A percentile compares a stretch with the other conserved stretches of the same genome.
Conservation (phyloP, 306 rosid genomes). For the Ziziphus jujuba region DNA sequence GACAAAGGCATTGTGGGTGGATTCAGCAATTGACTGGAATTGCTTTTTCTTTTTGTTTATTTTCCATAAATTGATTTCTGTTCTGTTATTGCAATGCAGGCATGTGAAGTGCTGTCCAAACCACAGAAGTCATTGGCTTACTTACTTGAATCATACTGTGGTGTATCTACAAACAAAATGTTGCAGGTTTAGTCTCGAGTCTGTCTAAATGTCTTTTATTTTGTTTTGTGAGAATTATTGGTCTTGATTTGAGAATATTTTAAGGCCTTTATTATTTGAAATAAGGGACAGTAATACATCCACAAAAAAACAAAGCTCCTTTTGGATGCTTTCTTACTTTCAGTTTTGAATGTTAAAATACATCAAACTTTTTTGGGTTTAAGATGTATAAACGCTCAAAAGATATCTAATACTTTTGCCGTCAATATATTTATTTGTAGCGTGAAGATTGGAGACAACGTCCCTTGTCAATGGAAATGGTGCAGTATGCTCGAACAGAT, state of each 20-base stretch:
- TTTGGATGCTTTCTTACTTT: no score
- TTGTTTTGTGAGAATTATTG: not conserved
- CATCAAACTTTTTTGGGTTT: not conserved
- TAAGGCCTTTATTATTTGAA: constrained; percentile 2
- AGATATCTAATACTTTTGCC: constrained; percentile 7
- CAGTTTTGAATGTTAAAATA: not conserved
- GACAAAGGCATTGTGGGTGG: constrained; percentile 1
- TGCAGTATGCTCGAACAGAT: constrained; percentile 85
- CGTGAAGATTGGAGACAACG: constrained; percentile 99
- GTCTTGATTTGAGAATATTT: no score
- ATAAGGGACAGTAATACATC: no score
- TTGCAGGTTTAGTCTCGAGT: constrained; percentile 64
- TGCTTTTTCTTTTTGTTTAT: constrained; percentile 9
- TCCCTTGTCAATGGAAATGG: constrained; percentile 81
- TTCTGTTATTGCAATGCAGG: constrained; percentile 52
- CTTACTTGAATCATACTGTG: constrained; percentile 86
- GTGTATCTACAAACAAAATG: constrained; percentile 77
- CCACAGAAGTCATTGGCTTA: constrained; percentile 92
- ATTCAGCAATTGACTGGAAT: constrained; percentile 15
- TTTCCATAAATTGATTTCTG: not conserved
- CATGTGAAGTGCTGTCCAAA: constrained; percentile 86
- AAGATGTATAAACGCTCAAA: constrained; percentile 7
- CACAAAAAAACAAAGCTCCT: no score
- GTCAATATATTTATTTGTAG: constrained; percentile 41
- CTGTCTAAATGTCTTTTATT: constrained; percentile 15